Base-by-base conservation (phyloP, 2,329 filamentous ascomycete species). In the Cyanodermella asteris region DNA sequence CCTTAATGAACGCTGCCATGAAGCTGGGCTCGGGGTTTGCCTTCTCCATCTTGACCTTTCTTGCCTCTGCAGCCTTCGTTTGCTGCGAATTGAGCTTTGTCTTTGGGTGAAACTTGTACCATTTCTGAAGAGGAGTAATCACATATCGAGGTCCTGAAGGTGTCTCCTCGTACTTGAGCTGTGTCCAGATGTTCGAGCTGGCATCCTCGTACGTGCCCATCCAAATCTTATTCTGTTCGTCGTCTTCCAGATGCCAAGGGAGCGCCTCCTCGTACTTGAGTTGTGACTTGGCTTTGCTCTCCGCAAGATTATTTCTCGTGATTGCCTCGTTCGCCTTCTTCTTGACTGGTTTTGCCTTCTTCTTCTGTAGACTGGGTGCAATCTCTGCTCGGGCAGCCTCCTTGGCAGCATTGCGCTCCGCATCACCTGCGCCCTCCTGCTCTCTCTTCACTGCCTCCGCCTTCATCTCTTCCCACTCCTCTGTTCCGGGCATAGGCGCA, bases 191-290 rank as follows among this genome's bases (percentile, higher is more conserved):
- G 38, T 84, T 72, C 0, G 84, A 91, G 18, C 94, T 61, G 11
- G 81, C 77, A 14, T 75, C 74, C 39, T 94, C 76, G 38, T 94
- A 93, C 28, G 72, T 75, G 22, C 82, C 87, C 17, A 87, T 72
- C 80, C 82, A 94, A 3, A 77, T 75, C 38, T 91, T 84, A 46
- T 84, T 91, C 34, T 81, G 80, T 40, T 97, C 84, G 20, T 82
- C 90, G 45, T 97, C 87, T 44, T 97, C 87, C 18, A 97, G 50
- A 45, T 93, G 82, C 87, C 87, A 97, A 5, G 87, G 87, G 24
- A 93, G 56, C 4, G 84, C 80, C 47, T 97, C 87, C 45, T 94
- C 87, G 36, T 94, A 97, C 34, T 82, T 64, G 20, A 71, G 52
- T 30, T 65, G 56, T 20, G 61, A 55, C 24, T 55, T 54, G 30